Evolutionary conservation across 192 early-diverging fungal species (phyloP), one percentile per base, ranked within the genome.

Genomic region (Coemansia sp.): DNA sequence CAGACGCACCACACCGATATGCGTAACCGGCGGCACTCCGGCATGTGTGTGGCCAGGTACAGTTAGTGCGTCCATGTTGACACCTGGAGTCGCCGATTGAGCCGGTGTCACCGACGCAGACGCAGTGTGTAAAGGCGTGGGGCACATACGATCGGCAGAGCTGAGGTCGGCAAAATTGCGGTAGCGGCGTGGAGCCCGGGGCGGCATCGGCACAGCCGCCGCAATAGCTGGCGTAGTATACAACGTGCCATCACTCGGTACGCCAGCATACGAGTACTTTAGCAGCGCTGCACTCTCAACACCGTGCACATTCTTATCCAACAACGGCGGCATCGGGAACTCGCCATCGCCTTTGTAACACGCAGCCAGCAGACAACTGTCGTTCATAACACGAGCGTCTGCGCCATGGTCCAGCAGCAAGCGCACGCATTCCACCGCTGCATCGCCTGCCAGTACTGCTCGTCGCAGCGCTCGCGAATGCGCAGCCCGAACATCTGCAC

Each of bases 331-430:
- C 24, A 37, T 54, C 43, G 65, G 62, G 14, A 55, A 32, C 20
- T 29, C 18, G 38, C 79, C 79, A 41, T 82, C 79, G 61, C 79
- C 79, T 27, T 62, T 61, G 55, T 76, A 82, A 52, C 59, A 58
- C 9, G 79, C 79, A 1, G 79, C 66, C 37, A 82, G 49, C 16
- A 82, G 32, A 38, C 74, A 69, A 67, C 70, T 76, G 35, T 82
- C 53, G 64, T 66, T 59, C 39, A 73, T 51, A 11, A 67, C 74
- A 11, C 47, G 62, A 18, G 39, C 60, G n/a, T 51, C 38, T 13
- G 79, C 79, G 22, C 79, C 79, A 5, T 24, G 41, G 0, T 59
- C 67, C 0, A 82, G 48, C 63, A 82, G 66, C 7, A 43, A n/a
- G 3, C 26, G 56, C 18, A 73, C 59, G 32, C 55, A 57, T 16